These are phyloP conservation scores for Roridomyces roridus DNA, from an alignment of 768 basidiomycete species.

Conservation along the genomic window DNA sequence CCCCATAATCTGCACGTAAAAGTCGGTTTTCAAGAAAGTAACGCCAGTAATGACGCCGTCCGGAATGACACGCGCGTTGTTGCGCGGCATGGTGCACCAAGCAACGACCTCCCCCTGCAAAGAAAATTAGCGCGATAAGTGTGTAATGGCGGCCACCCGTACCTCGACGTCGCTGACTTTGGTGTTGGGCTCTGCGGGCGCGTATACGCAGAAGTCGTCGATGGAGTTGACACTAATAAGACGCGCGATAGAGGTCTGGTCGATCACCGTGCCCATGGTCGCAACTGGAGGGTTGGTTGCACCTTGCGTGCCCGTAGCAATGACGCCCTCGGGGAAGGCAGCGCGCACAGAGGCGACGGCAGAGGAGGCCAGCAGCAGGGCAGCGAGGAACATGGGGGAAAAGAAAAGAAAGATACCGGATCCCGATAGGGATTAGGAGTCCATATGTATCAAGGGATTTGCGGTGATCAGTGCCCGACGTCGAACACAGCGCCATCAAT, in stretches of 20 bases:
- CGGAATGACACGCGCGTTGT: conserved; percentile 52
- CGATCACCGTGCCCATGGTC: conserved; percentile 44
- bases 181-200: conserved; percentile 38
- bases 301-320: conserved; percentile 49
- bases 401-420: background rate
- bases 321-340: conserved; percentile 36
- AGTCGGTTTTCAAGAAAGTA: conserved; percentile 48
- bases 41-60: conserved; percentile 49
- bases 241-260: conserved; percentile 48
- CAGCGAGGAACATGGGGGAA: conserved; percentile 16
- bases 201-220: conserved; percentile 53
- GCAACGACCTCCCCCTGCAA: conserved; percentile 49
- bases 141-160: background rate
- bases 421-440: no score
- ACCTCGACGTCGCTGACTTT: conserved; percentile 47
- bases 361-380: conserved; percentile 11
- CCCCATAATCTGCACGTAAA: conserved; percentile 50
- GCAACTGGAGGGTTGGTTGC: conserved; percentile 46
- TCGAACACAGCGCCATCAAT: no score
- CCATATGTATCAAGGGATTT: background rate
- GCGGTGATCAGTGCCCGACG: background rate
- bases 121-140: background rate
- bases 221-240: conserved; percentile 47
- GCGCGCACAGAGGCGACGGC: conserved; percentile 18
- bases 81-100: conserved; percentile 51